Evolutionary conservation across 169 alveolate species (phyloP), one percentile per base, ranked within the genome.

Genomic region (Ophryocystis elektroscirrha): DNA sequence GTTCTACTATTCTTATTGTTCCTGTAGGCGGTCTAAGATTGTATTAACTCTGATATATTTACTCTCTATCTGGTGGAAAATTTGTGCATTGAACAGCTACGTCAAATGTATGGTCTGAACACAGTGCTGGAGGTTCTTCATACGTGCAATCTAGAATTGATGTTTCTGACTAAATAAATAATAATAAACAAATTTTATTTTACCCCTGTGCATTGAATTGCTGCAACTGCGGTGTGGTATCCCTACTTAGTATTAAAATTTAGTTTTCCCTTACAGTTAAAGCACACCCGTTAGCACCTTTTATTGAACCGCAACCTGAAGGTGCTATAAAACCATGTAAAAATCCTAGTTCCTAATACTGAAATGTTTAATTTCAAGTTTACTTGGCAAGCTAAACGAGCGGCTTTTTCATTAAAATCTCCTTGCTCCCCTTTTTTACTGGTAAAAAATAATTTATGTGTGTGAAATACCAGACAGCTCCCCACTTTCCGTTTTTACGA

Each of bases 281-380:
- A 78, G 47, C 71, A 73, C 23, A 66, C 87, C 41, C 67, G 70
- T 35, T 65, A 48, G 63, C 69, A 78, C 0, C 87, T 85, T 75
- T 38, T 5, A 41, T 0, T 4, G 15, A 30, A 0, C 9, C 28
- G 51, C 6, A 56, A 2, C 30, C 16, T 20, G 56, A 9, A 54
- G 36, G 15, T 7, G n/a, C 18, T 53, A n/a, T 5, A 6, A 0
- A 55, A 25, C 26, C 27, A 0, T 3, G 16, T 16, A 7, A 0
- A 12, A 29, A 5, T 2, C 2, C 9, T 24, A 56, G 16, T 43
- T 67, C 78, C 79, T 5, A 78, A n/a, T n/a, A n/a, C n/a, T n/a
- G n/a, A n/a, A n/a, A n/a, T n/a, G n/a, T n/a, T n/a, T n/a, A n/a
- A n/a, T n/a, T n/a, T n/a, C n/a, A n/a, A n/a, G n/a, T n/a, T 62